Base-by-base conservation (phyloP, 345 rosid genomes). In the Bruguiera gymnorhiza region DNA sequence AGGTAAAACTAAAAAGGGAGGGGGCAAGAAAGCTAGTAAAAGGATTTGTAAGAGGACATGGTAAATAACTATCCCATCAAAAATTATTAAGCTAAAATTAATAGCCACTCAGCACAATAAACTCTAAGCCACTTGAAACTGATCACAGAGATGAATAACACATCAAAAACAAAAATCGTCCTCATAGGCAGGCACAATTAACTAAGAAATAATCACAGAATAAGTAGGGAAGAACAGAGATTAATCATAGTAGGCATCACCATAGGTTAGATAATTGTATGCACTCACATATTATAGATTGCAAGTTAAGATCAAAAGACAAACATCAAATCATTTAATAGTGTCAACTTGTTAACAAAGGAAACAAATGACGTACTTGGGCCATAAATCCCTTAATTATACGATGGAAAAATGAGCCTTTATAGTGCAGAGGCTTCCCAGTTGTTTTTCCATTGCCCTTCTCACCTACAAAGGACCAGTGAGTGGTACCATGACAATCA, bases 321-420 rank as follows among this genome's bases (percentile, higher is more conserved):
- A 0, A 43, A 4, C 19, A 13, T 13, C n/a, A 30, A 31, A 21
- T 31, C 9, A 75, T 32, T 24, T 19, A 6, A 46, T 26, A 50
- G 46, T 52, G 39, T 71, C 65, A 43, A 67, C 55, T 31, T 31
- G 21, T 30, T 29, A 23, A 63, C 5, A 70, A 32, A 50, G 61
- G 71, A 54, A 69, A 61, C 24, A 46, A 67, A 56, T 48, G 24
- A 70, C 88, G 36, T 85, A 92, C 99, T 74, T 96, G 99, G 59
- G 97, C 97, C 99, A 96, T 92, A 80, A 92, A 96, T 65, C 98
- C 97, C 78, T 78, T 86, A 60, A 92, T 90, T 70, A 96, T 73
- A 73, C 99, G 98, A 83, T 96, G 99, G 75, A 96, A 86, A 72
- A 65, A 74, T 2, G 93, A 76, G 70, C 97, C 98, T 78, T 96